Evolutionary conservation across 148 eudicot species (phyloP).

Genomic region (Spergularia bocconei): DNA sequence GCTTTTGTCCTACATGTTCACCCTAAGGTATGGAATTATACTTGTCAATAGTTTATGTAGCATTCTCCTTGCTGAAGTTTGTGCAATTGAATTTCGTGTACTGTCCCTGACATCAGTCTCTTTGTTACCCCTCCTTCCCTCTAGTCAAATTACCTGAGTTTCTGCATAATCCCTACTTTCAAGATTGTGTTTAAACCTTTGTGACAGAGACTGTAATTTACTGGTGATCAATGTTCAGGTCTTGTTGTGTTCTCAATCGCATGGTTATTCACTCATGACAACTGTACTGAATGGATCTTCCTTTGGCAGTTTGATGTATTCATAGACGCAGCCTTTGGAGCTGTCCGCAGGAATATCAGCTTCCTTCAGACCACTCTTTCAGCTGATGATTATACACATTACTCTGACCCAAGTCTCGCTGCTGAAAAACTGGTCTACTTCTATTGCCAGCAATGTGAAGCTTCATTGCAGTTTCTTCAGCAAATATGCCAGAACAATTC

Average conservation of each 20-base stretch:
- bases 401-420: slow-evolving; percentile 30
- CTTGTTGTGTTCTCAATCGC: background rate
- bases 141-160: background rate
- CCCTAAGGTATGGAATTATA: slow-evolving; percentile 54
- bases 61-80: background rate
- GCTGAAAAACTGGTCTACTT: slow-evolving; percentile 45
- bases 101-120: slow-evolving; percentile 1
- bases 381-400: slow-evolving; percentile 34
- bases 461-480: slow-evolving; percentile 87
- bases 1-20: slow-evolving; percentile 62
- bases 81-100: background rate
- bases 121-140: background rate
- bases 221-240: background rate
- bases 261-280: background rate
- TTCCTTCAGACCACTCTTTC: slow-evolving; percentile 61
- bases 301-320: slow-evolving; percentile 73
- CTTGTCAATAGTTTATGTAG: background rate
- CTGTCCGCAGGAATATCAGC: slow-evolving; percentile 58
- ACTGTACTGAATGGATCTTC: slow-evolving; percentile 13
- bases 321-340: slow-evolving; percentile 77
- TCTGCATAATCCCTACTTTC: background rate
- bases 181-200: background rate
- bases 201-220: background rate
- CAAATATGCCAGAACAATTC: slow-evolving; percentile 73
- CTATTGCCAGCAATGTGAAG: slow-evolving; percentile 88